These are phyloP conservation scores for Diaporthe aspalathi DNA, from an alignment of 2,329 filamentous ascomycete species.

Conservation along the genomic window DNA sequence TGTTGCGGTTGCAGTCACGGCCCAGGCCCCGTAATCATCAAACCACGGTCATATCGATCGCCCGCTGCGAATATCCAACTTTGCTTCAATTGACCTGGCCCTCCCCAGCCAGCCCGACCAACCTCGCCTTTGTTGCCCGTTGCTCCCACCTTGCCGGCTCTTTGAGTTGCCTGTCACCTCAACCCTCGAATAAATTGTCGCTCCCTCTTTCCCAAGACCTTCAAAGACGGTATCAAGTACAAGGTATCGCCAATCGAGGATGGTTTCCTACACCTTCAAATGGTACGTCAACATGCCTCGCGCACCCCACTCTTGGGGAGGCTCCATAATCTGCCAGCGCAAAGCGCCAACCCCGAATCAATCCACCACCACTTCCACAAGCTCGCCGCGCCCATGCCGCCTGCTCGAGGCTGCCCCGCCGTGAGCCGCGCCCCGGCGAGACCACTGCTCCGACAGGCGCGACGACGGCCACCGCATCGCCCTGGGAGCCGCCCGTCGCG, in stretches of 20 bases:
- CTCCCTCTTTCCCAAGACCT: neutral
- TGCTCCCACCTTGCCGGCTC: neutral
- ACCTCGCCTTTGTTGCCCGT: neutral
- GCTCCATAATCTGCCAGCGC: constrained; percentile 33
- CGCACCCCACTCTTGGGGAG: constrained; percentile 26
- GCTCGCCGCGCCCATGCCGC: constrained; percentile 20
- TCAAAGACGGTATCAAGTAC: neutral
- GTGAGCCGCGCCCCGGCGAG: constrained; percentile 10
- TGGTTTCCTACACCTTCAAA: constrained; percentile 39
- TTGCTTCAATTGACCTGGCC: constrained; percentile 11
- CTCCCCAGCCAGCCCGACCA: constrained; percentile 2
- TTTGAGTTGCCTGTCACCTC: neutral
- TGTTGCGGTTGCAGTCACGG: constrained; percentile 18
- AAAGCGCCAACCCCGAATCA: constrained; percentile 25
- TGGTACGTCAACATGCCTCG: constrained; percentile 37
- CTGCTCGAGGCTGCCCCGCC: constrained; percentile 17
- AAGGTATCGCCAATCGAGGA: constrained; percentile 30
- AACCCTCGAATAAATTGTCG: constrained; percentile 7
- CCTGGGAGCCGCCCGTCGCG: constrained; percentile 28
- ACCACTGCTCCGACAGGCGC: constrained; percentile 8
- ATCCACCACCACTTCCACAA: constrained; percentile 20
- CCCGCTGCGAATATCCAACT: constrained; percentile 15
- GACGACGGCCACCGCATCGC: constrained; percentile 5
- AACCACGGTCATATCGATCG: constrained; percentile 27
- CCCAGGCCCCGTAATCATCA: constrained; percentile 29